Conservation (phyloP, 2,329 filamentous ascomycete species). For the Capronia americana region DNA sequence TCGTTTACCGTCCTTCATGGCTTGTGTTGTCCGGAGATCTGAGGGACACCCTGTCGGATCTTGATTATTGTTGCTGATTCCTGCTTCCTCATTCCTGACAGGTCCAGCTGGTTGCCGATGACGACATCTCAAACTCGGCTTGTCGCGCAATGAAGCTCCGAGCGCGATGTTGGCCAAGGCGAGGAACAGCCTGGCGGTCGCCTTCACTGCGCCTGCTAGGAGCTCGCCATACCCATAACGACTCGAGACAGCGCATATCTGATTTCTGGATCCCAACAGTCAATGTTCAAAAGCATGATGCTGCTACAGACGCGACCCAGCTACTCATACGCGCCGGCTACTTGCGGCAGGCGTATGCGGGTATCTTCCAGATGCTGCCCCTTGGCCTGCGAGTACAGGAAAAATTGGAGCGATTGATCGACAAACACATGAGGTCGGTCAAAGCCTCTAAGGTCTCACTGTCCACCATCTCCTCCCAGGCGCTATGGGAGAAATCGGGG, state of each 20-base stretch:
- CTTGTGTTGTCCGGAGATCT: background rate
- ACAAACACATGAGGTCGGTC: conserved; percentile 80
- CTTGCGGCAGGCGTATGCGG: conserved; percentile 80
- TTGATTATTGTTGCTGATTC: background rate
- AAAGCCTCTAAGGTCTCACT: conserved; percentile 82
- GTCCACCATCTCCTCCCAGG: conserved; percentile 83
- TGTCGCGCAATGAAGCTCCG: background rate
- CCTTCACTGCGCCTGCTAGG: background rate
- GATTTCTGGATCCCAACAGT: conserved; percentile 38
- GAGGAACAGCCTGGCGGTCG: background rate
- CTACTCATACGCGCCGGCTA: conserved; percentile 66
- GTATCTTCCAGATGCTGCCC: conserved; percentile 90
- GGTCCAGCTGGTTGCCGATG: background rate
- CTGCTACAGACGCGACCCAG: conserved; percentile 31
- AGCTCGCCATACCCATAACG: conserved; percentile 22
- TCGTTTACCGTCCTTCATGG: background rate
- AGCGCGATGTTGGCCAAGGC: too few relatives aligned
- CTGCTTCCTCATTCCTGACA: background rate
- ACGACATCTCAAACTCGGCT: background rate
- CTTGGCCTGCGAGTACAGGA: conserved; percentile 84
- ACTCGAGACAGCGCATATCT: conserved; percentile 31
- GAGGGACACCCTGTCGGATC: background rate
- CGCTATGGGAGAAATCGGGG: conserved; percentile 83
- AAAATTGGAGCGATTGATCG: conserved; percentile 84
- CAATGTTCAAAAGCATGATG: conserved; percentile 35